A percentile compares a stretch with the other conserved stretches of the same genome.
Evolutionary conservation across 106 monocot species (phyloP).

Genomic region (Iris macrosiphon): DNA sequence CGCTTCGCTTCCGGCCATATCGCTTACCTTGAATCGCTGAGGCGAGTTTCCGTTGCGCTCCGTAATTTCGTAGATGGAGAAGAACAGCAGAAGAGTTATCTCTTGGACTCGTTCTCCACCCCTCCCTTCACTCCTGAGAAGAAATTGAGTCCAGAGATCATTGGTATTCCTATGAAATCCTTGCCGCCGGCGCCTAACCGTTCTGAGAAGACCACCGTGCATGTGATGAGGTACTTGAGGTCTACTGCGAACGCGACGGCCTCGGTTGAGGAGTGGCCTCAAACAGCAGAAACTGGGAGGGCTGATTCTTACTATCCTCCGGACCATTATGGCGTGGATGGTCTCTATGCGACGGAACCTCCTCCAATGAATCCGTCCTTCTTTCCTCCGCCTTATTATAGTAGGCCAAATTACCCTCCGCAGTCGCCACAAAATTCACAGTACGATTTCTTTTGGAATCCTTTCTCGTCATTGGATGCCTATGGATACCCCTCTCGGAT

Average conservation of each 20-base stretch:
- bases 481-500: constrained; percentile 30
- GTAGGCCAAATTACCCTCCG: constrained; percentile 29
- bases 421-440: constrained; percentile 45
- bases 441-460: constrained; percentile 91
- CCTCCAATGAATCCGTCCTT: constrained; percentile 29
- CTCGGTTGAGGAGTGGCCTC: constrained; percentile 54
- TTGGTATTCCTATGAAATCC: constrained; percentile 23
- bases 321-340: constrained; percentile 36
- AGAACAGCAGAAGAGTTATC: constrained; percentile 33
- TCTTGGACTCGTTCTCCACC: constrained; percentile 48
- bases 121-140: constrained; percentile 62
- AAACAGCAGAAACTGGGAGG: constrained; percentile 43
- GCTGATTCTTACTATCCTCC: constrained; percentile 37
- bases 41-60: constrained; percentile 61
- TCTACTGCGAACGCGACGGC: constrained; percentile 51
- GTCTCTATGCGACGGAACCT: constrained; percentile 31
- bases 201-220: constrained; percentile 19
- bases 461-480: constrained; percentile 36
- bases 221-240: constrained; percentile 51
- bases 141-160: constrained; percentile 34
- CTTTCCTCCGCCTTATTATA: constrained; percentile 23
- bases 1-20: constrained; percentile 64
- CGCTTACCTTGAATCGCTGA: constrained; percentile 68
- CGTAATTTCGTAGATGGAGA: constrained; percentile 51
- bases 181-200: constrained; percentile 8